Conservation (phyloP, 768 basidiomycete species). For the Tricholoma hemisulphureum region DNA sequence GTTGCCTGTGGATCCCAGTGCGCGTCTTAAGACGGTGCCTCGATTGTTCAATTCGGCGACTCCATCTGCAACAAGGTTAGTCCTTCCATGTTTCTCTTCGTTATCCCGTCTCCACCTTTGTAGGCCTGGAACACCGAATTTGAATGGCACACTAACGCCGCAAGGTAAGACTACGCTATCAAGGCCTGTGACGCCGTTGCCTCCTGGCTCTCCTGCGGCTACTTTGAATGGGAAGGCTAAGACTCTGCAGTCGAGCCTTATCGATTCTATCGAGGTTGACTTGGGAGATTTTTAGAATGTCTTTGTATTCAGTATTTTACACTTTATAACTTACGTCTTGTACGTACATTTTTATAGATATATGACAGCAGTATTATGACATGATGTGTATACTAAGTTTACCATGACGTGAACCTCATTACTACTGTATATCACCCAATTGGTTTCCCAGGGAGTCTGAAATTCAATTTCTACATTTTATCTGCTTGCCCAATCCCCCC, state of each 20-base stretch:
- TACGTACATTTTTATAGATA: too few species aligned
- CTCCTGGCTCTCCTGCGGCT: constrained; percentile 20
- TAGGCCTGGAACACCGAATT: constrained; percentile 52
- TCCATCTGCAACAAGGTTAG: constrained; percentile 58
- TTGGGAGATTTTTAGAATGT: constrained; percentile 69
- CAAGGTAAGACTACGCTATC: constrained; percentile 27
- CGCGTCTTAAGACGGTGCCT: constrained; percentile 63
- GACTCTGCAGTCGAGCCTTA: constrained; percentile 54
- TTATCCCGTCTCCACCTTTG: constrained; percentile 13
- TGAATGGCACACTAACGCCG: constrained; percentile 35
- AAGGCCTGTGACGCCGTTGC: constrained; percentile 23
- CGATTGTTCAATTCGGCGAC: constrained; percentile 52
- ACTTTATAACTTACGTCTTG: too few species aligned
- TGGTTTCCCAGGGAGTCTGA: too few species aligned
- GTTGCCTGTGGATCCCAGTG: constrained; percentile 58
- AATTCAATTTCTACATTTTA: too few species aligned
- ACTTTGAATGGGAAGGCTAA: constrained; percentile 32
- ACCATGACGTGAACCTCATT: too few species aligned
- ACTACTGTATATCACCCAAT: too few species aligned
- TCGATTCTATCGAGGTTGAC: constrained; percentile 72
- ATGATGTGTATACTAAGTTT: too few species aligned
- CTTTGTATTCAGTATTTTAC: too few species aligned
- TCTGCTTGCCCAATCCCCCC: too few species aligned
- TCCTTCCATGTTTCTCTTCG: constrained; percentile 4
- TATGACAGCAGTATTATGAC: too few species aligned